Evolutionary conservation across 139 green algal genomes (phyloP), one percentile per base, ranked within the genome.

Genomic region (Chlorella sp.): DNA sequence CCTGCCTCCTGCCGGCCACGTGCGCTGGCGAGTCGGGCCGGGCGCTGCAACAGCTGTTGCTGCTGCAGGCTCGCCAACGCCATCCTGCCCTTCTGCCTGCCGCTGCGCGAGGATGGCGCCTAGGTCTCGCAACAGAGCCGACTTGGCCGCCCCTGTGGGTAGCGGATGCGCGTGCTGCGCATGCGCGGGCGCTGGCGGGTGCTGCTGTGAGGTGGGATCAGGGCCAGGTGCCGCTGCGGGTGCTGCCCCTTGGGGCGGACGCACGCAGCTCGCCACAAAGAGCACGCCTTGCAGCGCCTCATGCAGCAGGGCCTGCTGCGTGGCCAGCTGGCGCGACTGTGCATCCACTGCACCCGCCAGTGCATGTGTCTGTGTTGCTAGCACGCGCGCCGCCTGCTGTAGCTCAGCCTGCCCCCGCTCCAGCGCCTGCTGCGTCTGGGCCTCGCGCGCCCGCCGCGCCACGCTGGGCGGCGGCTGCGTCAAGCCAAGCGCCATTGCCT

Each of bases 281-380:
- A 77, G 72, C 60, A 77, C 33, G 33, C 72, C 60, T 51, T 70
- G 58, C 31, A 71, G 33, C 8, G 71, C 53, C 7, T 77, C 71
- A 27, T 67, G 45, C 58, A 77, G 21, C 41, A 77, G 71, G 29
- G 36, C 42, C 59, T 77, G 58, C 71, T 77, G 71, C 29, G 45
- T 21, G 3, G 71, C 58, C 31, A 77, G 58, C 58, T 77, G 56
- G 29, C 41, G 43, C 8, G 56, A 67, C 42, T 77, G 71, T 14
- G 27, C 21, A 21, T 69, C 35, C 31, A 77, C 43, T 2, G 58
- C 72, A 9, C 4, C 31, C 5, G 60, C 72, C 31, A 77, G n/a
- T n/a, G 43, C 19, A 53, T 3, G 31, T 27, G 36, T 35, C 60
- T 38, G 11, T 70, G 60, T 33, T 63, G 43, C 41, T 77, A n/a